phyloP scores from a whole-genome alignment of 75 land plant genomes.

The Pseudotsuga menziesii region DNA sequence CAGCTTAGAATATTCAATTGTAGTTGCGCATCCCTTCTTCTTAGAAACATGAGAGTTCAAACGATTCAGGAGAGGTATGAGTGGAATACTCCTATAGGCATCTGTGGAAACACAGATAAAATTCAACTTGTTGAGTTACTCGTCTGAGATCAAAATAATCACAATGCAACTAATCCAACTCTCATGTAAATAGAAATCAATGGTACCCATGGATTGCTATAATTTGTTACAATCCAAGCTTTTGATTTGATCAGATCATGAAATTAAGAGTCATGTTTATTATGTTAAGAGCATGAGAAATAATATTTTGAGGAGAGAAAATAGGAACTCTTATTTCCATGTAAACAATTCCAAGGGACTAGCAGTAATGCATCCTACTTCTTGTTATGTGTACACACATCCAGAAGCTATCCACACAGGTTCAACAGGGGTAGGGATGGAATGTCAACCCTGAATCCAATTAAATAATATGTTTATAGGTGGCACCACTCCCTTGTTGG shows the following conservation, averaged over 20 bases:
- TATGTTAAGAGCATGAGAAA: not conserved
- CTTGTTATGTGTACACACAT: no score
- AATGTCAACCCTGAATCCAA: no score
- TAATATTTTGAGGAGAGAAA: not conserved
- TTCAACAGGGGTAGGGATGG: no score
- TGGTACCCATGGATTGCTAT: not conserved
- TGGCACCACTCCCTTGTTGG: no score
- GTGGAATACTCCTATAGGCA: slow-evolving; percentile 20
- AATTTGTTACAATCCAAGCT: not conserved
- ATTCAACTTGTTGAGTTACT: not conserved
- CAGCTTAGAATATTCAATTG: slow-evolving; percentile 49
- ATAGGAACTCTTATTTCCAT: no score
- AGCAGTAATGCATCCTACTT: no score
- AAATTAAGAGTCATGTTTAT: not conserved
- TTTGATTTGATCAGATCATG: not conserved
- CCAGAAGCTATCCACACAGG: no score
- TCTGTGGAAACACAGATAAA: slow-evolving; percentile 15
- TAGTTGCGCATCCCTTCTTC: slow-evolving; percentile 27
- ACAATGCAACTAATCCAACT: not conserved
- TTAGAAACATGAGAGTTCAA: slow-evolving; percentile 21
- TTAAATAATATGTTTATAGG: no score
- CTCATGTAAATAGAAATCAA: not conserved
- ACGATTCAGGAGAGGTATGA: slow-evolving; percentile 28
- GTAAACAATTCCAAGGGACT: no score
- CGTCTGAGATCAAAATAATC: not conserved